Base-by-base conservation (phyloP, 352 stramenopile species). In the Phytophthora crassamura region DNA sequence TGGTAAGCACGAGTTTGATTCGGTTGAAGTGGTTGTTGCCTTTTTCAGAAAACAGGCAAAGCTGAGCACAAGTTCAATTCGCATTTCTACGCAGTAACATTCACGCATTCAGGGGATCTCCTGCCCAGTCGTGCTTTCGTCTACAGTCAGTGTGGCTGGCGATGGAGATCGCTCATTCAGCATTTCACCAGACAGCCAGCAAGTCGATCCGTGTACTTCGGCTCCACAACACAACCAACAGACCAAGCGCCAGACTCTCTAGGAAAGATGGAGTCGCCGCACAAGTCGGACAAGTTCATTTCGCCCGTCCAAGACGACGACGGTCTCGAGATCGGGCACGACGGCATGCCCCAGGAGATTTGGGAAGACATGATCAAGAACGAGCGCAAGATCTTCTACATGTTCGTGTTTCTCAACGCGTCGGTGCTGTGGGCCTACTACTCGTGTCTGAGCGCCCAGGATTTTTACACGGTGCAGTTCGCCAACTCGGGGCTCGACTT, bases 341-440 rank as follows among this genome's bases (percentile, higher is more conserved):
- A 82, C 30, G 61, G 57, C 42, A 67, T 88, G 12, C 75, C 75
- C 3, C 56, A 80, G 28, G 69, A 84, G 7, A 77, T 86, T 39
- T 78, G 69, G 60, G 66, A 83, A 16, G 72, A 86, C 43, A 66
- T 86, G 14, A 42, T 69, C 43, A 50, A 69, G 50, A 66, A 80
- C 56, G 58, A 75, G 35, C 20, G 35, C 12, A 70, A 66, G 40
- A 72, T 89, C 50, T 86, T 82, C 69, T 82, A 68, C 42, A 72
- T 75, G 60, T 73, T 87, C 67, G 73, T 81, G 57, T 89, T 86
- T 62, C 55, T 89, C 8, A 85, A 84, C 46, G 75, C 66, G 22
- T 76, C 80, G 9, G 75, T 87, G 20, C 67, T 89, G 51, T 89
- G 80, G 77, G 72, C 75, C 10, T 87, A 82, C 68, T 85, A 85